phyloP scores from a whole-genome alignment of 352 stramenopile genomes.

The Phytophthora citricola region DNA sequence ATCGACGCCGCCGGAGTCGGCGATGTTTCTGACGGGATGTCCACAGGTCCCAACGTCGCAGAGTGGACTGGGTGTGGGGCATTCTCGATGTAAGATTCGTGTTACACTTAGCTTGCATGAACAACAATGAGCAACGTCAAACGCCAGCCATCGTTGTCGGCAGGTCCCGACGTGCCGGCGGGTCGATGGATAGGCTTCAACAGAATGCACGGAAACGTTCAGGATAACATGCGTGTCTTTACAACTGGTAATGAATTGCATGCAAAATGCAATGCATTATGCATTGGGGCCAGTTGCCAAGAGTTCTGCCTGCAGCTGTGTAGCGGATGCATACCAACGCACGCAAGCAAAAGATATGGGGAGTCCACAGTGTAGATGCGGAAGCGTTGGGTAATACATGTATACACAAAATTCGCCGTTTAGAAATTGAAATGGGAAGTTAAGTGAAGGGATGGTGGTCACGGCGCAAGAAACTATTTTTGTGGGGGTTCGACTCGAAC shows the following conservation, averaged over 20 bases:
- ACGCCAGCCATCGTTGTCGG: background rate
- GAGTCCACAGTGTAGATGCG: too few relatives aligned
- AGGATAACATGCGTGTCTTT: conserved; percentile 14
- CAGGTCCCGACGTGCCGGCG: conserved; percentile 8
- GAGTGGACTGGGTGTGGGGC: conserved; percentile 9
- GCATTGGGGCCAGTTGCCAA: background rate
- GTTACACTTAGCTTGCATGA: conserved; percentile 4
- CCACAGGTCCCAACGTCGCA: conserved; percentile 31
- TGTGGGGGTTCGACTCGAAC: too few relatives aligned
- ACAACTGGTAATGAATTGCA: background rate
- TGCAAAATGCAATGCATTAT: too few relatives aligned
- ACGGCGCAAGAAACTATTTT: too few relatives aligned
- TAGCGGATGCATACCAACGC: background rate
- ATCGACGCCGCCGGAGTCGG: conserved; percentile 10
- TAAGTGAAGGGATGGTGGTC: too few relatives aligned
- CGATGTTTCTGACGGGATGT: conserved; percentile 24
- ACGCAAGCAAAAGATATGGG: background rate
- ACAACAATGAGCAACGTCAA: conserved; percentile 13
- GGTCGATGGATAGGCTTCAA: conserved; percentile 29
- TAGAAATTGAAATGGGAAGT: too few relatives aligned
- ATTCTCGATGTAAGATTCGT: conserved; percentile 4
- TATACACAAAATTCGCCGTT: too few relatives aligned
- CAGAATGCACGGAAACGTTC: background rate
- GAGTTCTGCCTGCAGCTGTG: conserved; percentile 6
- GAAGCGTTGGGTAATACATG: too few relatives aligned